These are phyloP conservation scores for Apiotrichum montevideense DNA, from an alignment of 1,284 basidiomycete genomes.

Conservation along the genomic window DNA sequence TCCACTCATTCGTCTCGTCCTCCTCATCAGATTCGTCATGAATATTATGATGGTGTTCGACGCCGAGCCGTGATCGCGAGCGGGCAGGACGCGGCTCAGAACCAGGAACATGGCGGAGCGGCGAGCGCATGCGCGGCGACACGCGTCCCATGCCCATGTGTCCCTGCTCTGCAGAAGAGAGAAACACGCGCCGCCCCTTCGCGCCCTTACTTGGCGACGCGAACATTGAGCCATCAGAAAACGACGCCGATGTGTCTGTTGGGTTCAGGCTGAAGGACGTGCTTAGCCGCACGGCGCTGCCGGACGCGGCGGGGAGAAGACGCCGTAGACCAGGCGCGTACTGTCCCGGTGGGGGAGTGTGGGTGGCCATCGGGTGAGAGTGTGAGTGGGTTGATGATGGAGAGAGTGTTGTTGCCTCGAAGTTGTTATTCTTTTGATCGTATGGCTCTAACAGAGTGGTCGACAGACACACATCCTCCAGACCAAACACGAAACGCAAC, in stretches of 20 bases:
- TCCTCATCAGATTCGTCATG: conserved; percentile 52
- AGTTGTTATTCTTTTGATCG: too few species aligned
- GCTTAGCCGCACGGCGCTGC: conserved; percentile 5
- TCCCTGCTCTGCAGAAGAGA: conserved; percentile 14
- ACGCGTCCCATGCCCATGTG: conserved; percentile 18
- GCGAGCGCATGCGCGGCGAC: conserved; percentile 14
- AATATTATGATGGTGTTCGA: conserved; percentile 22
- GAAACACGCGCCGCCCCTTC: conserved; percentile 5
- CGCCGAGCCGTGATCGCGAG: conserved; percentile 8
- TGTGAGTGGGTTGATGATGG: too few species aligned
- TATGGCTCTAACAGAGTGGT: too few species aligned
- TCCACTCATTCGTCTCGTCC: conserved; percentile 61
- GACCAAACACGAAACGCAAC: too few species aligned
- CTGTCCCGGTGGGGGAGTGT: conserved; percentile 12
- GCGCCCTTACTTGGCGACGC: conserved; percentile 7
- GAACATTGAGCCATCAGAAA: conserved; percentile 5
- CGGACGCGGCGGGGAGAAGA: conserved; percentile 1
- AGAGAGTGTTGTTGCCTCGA: too few species aligned
- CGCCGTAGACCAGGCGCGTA: conserved; percentile 3
- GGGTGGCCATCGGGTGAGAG: conserved; percentile 4
- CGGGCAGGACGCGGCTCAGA: neutral
- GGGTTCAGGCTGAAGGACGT: conserved; percentile 14
- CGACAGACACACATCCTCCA: too few species aligned
- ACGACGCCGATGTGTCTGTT: conserved; percentile 4
- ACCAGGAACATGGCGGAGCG: neutral